Evolutionary conservation across 1,284 basidiomycete genomes (phyloP), one percentile per base, ranked within the genome.

Genomic region (Austropuccinia psidii): DNA sequence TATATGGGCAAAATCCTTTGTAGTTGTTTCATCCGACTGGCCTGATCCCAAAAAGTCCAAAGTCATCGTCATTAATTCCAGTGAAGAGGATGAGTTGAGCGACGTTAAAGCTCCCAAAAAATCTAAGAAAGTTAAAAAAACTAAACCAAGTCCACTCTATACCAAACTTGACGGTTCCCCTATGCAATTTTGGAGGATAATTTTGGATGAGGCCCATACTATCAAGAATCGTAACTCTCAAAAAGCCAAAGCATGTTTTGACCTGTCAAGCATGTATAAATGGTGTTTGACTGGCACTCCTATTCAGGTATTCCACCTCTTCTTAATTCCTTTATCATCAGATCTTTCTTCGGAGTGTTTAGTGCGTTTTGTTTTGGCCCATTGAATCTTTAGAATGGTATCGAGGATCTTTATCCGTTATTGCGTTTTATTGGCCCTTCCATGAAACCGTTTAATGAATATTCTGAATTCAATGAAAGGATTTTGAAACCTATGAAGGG

Each of bases 221-320:
- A 98, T 98, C 83, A 98, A 98, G 85, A 96, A 97, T 78, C 84
- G 87, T 74, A 69, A 69, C 31, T 69, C 45, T 50, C 74, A 79
- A 0, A 84, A 88, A 50, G 93, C 91, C 0, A 49, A 60, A 39
- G 68, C 55, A 39, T 94, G 93, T 75, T 90, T 87, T 74, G 89
- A 85, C 0, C 84, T 98, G 11, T 82, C 87, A 43, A 85, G 86
- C 13, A 90, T 90, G 79, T 93, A 86, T 79, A 85, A 91, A 57
- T 95, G 93, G 93, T 91, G 89, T 79, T 82, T 95, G 72, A 94
- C 91, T 5, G 92, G 76, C 35, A 94, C 92, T 8, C 92, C 91
- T 0, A 89, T 95, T 85, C 90, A 82, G 77, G 89, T 83, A 31
- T 52, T 77, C 27, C 43, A 7, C 3, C 15, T n/a, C n/a, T 13